Base-by-base conservation (phyloP, 1,139 yeast genomes). In the Zygoascus sp. region DNA sequence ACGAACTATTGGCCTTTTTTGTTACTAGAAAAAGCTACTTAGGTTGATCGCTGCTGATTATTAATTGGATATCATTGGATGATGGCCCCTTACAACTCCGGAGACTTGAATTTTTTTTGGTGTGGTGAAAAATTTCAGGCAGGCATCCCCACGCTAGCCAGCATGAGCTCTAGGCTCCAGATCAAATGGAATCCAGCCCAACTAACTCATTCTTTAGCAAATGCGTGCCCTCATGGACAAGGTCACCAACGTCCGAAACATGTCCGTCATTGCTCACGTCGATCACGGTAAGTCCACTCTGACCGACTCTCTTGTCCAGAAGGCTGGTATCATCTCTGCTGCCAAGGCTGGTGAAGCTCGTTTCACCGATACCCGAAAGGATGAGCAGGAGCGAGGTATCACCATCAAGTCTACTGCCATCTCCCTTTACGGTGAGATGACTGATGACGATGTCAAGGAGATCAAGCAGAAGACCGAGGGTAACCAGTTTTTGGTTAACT, bases 201-300 rank as follows among this genome's bases (percentile, higher is more conserved):
- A 30, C 17, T 30, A 30, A 20, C 22, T 20, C 16, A 30, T 47
- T n/a, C n/a, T n/a, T 23, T 43, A 57, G 58, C 97, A 90, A 80
- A 90, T 90, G 86, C 95, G 97, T 80, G 90, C 77, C 68, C 83
- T 90, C 77, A 90, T 90, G 97, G 97, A 92, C 95, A 86, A 83
- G 79, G 96, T 89, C 80, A 84, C 97, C 76, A 90, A 92, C 73
- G 97, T 92, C 72, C 96, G 98, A 82, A 92, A 92, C 95, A 92
- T 92, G 95, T 92, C 97, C 76, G 98, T 92, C 77, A 92, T 92
- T 83, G 98, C 98, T 72, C 98, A 92, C 86, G 97, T 92, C 85
- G 98, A 92, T 83, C 98, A 92, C 83, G 98, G 98, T 80, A 92
- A 92, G 77, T 35, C 39, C 63, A 92, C 98, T 68, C 83, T 92